Evolutionary conservation across 2,329 filamentous ascomycete species (phyloP).

Genomic region (Fusarium tanahbumbuense): DNA sequence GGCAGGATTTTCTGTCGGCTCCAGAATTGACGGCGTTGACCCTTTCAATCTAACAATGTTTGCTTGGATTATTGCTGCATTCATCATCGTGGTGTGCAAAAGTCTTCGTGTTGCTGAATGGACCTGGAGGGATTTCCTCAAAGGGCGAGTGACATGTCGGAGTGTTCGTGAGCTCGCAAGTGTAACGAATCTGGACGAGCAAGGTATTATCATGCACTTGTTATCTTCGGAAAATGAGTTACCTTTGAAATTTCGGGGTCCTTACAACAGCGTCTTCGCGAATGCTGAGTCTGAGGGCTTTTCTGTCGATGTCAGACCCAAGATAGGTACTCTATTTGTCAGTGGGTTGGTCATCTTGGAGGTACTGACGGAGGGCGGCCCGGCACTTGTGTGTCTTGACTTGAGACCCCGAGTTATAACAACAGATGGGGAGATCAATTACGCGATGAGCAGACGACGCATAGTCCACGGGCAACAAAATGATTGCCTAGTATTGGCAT

Average conservation of each 20-base stretch:
- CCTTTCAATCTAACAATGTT: not conserved
- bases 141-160: not conserved
- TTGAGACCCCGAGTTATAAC: not conserved
- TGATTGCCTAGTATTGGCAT: not conserved
- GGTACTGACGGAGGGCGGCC: not conserved
- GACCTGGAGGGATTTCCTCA: not conserved
- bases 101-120: not conserved
- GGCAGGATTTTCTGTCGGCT: not conserved
- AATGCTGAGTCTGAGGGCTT: not conserved
- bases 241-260: not conserved
- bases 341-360: not conserved
- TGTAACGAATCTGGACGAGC: not conserved
- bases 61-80: not conserved
- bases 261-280: not conserved
- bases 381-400: not conserved
- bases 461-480: not conserved
- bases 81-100: not conserved
- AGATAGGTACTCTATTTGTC: not conserved
- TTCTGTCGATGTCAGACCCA: not conserved
- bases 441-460: not conserved
- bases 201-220: not conserved
- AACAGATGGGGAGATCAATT: too few species aligned
- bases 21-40: not conserved
- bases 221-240: not conserved
- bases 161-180: not conserved